Percentiles rank a stretch among this genome's conserved stretches.
phyloP scores from a whole-genome alignment of 176 grass and related monocot genomes.

The Poa annua region DNA sequence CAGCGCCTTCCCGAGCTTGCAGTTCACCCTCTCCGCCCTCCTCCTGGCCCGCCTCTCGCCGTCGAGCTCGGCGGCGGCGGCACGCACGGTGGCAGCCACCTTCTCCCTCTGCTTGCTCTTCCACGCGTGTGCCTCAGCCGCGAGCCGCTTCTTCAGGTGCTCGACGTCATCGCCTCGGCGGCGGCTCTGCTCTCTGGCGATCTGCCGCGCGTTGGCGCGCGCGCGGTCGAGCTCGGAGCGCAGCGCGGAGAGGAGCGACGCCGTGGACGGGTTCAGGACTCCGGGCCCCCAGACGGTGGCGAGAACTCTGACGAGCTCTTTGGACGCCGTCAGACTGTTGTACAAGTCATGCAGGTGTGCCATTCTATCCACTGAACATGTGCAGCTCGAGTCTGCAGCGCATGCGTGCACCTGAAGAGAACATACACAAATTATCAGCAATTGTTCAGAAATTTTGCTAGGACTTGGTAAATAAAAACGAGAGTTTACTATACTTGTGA shows the following conservation, averaged over 20 bases:
- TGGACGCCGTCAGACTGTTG: conserved; percentile 61
- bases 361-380: neutral
- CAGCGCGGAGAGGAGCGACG: conserved; percentile 65
- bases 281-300: conserved; percentile 43
- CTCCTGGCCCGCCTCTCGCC: conserved; percentile 56
- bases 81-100: conserved; percentile 41
- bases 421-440: neutral
- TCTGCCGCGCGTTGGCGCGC: conserved; percentile 38
- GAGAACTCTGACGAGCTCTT: conserved; percentile 68
- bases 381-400: conserved; percentile 15
- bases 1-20: conserved; percentile 61
- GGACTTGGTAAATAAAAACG: neutral
- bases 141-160: conserved; percentile 7
- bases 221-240: conserved; percentile 59
- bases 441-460: neutral
- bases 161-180: neutral
- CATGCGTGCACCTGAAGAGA: conserved; percentile 34
- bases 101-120: conserved; percentile 66
- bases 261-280: conserved; percentile 47
- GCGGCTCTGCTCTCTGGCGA: conserved; percentile 37
- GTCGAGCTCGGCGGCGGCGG: conserved; percentile 54
- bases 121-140: conserved; percentile 57
- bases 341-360: conserved; percentile 54
- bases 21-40: conserved; percentile 60
- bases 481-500: neutral